These are phyloP conservation scores for Paramecium sonneborni DNA, from an alignment of 73 alveolate genomes.

Conservation along the genomic window DNA sequence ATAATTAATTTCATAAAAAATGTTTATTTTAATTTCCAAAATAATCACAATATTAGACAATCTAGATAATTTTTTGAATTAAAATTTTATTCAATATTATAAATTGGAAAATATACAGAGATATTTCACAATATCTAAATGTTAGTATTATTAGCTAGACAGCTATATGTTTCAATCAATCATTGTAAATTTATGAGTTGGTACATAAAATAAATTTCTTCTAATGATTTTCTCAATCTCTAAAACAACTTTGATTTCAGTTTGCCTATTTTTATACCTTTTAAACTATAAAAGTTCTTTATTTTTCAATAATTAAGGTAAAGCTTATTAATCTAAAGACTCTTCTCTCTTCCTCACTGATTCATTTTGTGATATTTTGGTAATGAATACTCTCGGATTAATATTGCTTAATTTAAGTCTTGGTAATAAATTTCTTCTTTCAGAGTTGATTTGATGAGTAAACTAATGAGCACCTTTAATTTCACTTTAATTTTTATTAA, in stretches of 20 bases:
- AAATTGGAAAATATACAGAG: neutral
- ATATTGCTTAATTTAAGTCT: neutral
- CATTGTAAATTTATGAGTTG: neutral
- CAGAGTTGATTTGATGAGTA: neutral
- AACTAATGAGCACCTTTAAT: neutral
- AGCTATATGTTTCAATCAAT: neutral
- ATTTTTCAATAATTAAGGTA: neutral
- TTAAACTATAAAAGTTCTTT: neutral
- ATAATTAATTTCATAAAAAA: too few species aligned
- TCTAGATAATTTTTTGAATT: too few species aligned
- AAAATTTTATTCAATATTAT: too few species aligned
- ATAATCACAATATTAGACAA: too few species aligned
- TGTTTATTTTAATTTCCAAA: too few species aligned
- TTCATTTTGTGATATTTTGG: neutral
- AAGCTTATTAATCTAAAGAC: neutral
- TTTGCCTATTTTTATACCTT: neutral
- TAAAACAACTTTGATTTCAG: neutral
- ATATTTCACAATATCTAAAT: neutral
- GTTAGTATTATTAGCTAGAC: neutral
- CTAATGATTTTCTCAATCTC: conserved; percentile 14
- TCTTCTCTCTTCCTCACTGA: neutral
- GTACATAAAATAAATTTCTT: neutral
- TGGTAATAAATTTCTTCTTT: neutral
- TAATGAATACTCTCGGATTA: neutral
- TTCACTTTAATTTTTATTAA: neutral